Base-by-base conservation (phyloP, 2,329 filamentous ascomycete genomes). In the Scopulariopsis brevicaulis region DNA sequence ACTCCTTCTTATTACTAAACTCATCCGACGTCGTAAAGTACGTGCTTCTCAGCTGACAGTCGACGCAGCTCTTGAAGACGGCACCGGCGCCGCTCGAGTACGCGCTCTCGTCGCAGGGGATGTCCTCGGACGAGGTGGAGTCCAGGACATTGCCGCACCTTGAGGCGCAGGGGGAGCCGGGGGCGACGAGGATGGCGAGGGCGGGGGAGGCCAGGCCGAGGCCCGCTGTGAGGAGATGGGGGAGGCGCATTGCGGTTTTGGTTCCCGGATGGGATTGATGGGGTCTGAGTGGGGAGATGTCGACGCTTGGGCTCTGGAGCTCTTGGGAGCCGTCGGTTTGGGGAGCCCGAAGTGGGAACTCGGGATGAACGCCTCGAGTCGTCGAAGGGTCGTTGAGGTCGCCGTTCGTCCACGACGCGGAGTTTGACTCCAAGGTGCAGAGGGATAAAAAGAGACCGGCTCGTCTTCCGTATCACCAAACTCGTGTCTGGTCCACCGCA, bases 111-210 rank as follows among this genome's bases (percentile, higher is more conserved):
- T 69, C 62, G 67, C 81, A 84, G 50, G 75, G 73, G 48, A 83
- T 68, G 61, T 82, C 79, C 57, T 71, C 69, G 4, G 62, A 50
- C 1, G 74, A 69, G 0, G 79, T 82, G 5, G 69, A 63, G 14
- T 71, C 68, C 43, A 79, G 71, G 4, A 78, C 74, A 59, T 83
- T 84, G 65, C 81, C 81, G 66, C 81, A 84, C 37, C 72, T 68
- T 28, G 69, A 67, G 40, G 69, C 67, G 67, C 81, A 84, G 18
- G 77, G 74, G 24, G 81, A 84, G 37, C 69, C 69, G 0, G 71
- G 63, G 0, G 76, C 68, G 51, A 78, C 77, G 35, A 78, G 66
- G 25, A 83, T 61, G 8, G 69, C 67, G 5, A 43, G 15, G 18
- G 40, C 46, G 7, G 46, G 20, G 10, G 34, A 34, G 22, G 32